Conservation (phyloP, 192 early-diverging fungal genomes). For the Coemansia sp. region DNA sequence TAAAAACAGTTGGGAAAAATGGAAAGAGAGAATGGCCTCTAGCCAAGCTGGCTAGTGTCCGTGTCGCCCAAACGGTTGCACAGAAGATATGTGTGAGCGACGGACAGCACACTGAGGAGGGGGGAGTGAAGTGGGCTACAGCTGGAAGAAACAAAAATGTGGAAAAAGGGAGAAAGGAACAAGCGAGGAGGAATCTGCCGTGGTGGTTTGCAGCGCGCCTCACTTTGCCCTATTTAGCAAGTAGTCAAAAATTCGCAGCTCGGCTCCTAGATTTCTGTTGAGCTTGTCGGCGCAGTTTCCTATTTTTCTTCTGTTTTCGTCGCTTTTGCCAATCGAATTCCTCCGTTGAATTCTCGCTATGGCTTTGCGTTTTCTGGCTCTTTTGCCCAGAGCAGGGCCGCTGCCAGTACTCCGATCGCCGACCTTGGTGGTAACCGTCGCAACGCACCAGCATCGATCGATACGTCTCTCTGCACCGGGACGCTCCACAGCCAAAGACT, state of each 20-base stretch:
- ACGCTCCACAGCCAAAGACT: neutral
- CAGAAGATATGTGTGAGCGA: neutral
- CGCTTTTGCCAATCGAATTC: neutral
- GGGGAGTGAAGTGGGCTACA: too few relatives aligned
- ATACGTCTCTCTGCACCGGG: neutral
- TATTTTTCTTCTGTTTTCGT: neutral
- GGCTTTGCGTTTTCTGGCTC: neutral
- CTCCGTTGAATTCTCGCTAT: neutral
- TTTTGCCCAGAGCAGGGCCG: conserved; percentile 2
- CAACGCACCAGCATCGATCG: neutral
- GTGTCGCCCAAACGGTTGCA: neutral
- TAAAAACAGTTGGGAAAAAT: neutral
- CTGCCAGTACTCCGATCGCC: neutral
- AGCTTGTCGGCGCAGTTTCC: neutral
- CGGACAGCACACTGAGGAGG: neutral
- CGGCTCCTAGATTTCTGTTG: too few relatives aligned
- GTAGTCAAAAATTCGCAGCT: too few relatives aligned
- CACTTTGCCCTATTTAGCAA: neutral
- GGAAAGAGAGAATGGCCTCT: neutral
- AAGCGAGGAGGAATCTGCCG: neutral
- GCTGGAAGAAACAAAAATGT: too few relatives aligned
- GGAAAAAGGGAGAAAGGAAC: neutral
- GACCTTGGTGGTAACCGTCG: neutral
- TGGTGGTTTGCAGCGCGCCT: conserved; percentile 3
- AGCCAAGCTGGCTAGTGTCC: neutral